A percentile compares a stretch with the other conserved stretches of the same genome.
Evolutionary conservation across 1,284 basidiomycete species (phyloP).

Genomic region (Heterobasidion parviporum): DNA sequence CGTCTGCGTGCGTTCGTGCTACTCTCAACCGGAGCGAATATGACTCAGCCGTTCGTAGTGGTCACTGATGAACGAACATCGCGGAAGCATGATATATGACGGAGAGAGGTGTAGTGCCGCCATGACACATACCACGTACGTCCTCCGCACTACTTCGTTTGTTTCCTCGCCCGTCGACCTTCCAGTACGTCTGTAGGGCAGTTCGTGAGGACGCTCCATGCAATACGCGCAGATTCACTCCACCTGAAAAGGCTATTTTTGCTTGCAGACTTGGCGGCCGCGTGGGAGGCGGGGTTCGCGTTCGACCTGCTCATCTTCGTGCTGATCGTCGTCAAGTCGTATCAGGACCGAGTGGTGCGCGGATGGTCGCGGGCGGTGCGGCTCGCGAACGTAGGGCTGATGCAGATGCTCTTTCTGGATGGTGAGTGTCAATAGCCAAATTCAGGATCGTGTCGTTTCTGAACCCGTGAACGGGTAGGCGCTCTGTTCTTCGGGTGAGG

Average conservation of each 20-base stretch:
- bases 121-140: background rate
- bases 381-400: background rate
- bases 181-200: background rate
- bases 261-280: background rate
- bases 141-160: background rate
- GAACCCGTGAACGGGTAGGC: background rate
- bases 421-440: background rate
- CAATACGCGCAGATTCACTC: background rate
- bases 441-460: background rate
- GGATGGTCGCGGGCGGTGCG: background rate
- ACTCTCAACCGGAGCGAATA: background rate
- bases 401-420: background rate
- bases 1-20: background rate
- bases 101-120: background rate
- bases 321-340: background rate
- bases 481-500: background rate
- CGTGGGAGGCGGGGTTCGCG: background rate
- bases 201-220: background rate
- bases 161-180: too few species aligned
- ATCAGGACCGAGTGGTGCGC: background rate
- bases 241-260: background rate
- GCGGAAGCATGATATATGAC: background rate
- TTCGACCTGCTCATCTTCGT: background rate
- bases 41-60: background rate
- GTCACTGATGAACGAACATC: background rate